phyloP scores from a whole-genome alignment of 208 protist species.

The Wallacemonas rigidus region DNA sequence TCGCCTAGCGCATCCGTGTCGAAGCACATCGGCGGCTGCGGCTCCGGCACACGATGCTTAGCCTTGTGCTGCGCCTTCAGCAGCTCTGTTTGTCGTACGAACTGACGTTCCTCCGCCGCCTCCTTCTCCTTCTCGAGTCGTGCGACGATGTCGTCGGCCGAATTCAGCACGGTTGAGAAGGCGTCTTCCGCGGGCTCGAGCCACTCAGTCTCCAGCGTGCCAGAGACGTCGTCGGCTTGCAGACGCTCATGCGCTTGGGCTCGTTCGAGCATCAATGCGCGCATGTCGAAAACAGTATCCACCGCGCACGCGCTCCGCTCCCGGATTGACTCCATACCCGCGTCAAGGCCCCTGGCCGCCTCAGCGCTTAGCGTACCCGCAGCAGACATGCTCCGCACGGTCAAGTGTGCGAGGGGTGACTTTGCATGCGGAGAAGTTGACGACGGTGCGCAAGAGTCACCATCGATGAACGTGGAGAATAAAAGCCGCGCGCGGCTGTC shows the following conservation, averaged over 20 bases:
- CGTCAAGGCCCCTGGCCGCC: neutral
- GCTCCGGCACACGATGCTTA: slow-evolving; percentile 25
- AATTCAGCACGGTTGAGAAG: slow-evolving; percentile 12
- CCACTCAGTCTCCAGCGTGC: neutral
- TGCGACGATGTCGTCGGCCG: slow-evolving; percentile 13
- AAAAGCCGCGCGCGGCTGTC: slow-evolving; percentile 8
- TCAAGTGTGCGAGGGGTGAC: slow-evolving; percentile 14
- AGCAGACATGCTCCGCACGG: slow-evolving; percentile 32
- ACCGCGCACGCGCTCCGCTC: slow-evolving; percentile 31
- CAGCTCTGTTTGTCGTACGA: slow-evolving; percentile 34
- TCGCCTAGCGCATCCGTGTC: slow-evolving; percentile 58
- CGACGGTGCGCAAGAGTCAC: neutral
- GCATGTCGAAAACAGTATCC: slow-evolving; percentile 54
- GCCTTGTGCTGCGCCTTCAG: slow-evolving; percentile 36
- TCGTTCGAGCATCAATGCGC: neutral
- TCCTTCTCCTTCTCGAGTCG: slow-evolving; percentile 16
- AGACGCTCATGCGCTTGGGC: slow-evolving; percentile 15
- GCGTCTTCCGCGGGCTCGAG: slow-evolving; percentile 13
- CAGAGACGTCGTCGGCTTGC: slow-evolving; percentile 13
- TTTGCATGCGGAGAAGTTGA: neutral
- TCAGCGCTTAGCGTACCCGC: slow-evolving; percentile 17
- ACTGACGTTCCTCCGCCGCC: slow-evolving; percentile 15
- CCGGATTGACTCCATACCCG: neutral
- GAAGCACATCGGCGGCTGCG: slow-evolving; percentile 48
- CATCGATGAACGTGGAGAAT: neutral